Conservation (phyloP, 306 rosid genomes). For the Glycine latifolia region DNA sequence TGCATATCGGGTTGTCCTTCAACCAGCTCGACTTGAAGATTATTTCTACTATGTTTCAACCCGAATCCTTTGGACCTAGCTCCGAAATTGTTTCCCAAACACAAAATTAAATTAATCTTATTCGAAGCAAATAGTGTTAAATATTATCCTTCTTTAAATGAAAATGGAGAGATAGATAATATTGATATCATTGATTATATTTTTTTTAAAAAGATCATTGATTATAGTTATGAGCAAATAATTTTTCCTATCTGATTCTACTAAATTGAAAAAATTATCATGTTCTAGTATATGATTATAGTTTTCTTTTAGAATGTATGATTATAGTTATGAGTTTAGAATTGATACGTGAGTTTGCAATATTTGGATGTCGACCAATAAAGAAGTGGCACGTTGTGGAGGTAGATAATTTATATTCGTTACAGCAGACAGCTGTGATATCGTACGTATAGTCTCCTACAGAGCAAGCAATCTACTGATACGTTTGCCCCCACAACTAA, state of each 20-base stretch:
- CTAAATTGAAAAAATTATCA: not conserved
- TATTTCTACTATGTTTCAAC: constrained; percentile 95
- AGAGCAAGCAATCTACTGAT: constrained; percentile 17
- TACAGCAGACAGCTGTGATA: constrained; percentile 47
- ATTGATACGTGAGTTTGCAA: not conserved
- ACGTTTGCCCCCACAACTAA: constrained; percentile 28
- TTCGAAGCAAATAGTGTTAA: not conserved
- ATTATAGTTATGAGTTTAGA: not conserved
- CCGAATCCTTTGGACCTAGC: constrained; percentile 94
- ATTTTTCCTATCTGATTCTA: not conserved
- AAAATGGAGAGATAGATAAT: not conserved
- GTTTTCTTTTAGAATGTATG: no score
- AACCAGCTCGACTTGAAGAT: constrained; percentile 99
- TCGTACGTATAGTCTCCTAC: constrained; percentile 14
- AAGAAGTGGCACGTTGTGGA: not conserved
- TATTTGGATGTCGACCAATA: constrained; percentile 15
- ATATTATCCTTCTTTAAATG: not conserved
- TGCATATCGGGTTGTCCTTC: constrained; percentile 74
- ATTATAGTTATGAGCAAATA: not conserved
- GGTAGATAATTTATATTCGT: constrained; percentile 44
- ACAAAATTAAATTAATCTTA: not conserved
- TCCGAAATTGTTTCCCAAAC: constrained; percentile 72
- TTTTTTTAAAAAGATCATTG: no score
- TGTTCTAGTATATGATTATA: not conserved
- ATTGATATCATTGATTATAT: not conserved